Base-by-base conservation (phyloP, 108 stramenopile genomes). In the Schizochytrium sp. region DNA sequence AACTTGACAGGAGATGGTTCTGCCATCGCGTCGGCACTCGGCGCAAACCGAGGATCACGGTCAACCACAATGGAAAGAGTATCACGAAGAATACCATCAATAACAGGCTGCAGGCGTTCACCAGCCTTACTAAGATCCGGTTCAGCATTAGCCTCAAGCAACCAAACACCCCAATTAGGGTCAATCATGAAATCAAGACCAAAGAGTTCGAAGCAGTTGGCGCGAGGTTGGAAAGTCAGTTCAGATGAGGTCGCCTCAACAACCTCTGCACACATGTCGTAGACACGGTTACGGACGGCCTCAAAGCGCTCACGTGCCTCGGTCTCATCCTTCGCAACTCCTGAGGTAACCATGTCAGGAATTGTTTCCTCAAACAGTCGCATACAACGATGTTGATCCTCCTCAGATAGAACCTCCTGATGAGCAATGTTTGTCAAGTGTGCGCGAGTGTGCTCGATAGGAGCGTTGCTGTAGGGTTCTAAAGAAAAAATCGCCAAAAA, bases 361-460 rank as follows among this genome's bases (percentile, higher is more conserved):
- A 55, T 83, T 40, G 76, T 83, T 42, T 83, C 76, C 28, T 83
- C 76, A 28, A 83, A 83, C 17, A 83, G 76, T 1, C 76, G 76
- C 76, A 83, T 83, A 53, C 76, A 83, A 5, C 76, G 76, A 40
- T 83, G 76, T 40, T 83, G 76, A 28, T 83, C 76, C 7, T 83
- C 76, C 76, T 83, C 76, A 5, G 76, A 83, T 5, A 83, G 76
- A 0, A 83, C 76, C 28, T 83, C 76, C 40, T 83, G 76, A 83
- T 83, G 76, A n/a, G 76, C 76, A 55, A 83, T 83, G 53, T 83
- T 83, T 47, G 76, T 83, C 15, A 83, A 2, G n/a, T 83, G 76
- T 10, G 76, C 76, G 15, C 76, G 76, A 17, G 76, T 83, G 53
- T 83, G 76, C 50, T 83, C 76, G 10, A 83, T 47, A 5, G 76